A percentile compares a stretch with the other conserved stretches of the same genome.
Conservation (phyloP, 352 stramenopile genomes). For the Phytophthora pistaciae region DNA sequence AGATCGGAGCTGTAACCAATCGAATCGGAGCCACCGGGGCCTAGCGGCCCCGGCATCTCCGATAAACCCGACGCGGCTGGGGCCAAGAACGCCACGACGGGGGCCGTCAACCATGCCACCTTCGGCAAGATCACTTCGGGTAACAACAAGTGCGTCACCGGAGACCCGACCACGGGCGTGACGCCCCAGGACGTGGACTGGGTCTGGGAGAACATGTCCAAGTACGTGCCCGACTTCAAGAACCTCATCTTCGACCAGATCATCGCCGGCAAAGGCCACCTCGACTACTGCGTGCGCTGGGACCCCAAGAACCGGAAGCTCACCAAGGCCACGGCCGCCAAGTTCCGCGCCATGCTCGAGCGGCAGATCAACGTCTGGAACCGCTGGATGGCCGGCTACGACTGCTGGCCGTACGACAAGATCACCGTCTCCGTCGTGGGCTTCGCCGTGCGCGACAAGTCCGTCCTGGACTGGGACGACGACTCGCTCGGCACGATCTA, state of each 20-base stretch:
- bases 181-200: constrained; percentile 10
- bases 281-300: constrained; percentile 54
- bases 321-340: constrained; percentile 33
- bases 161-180: constrained; percentile 13
- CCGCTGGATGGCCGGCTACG: constrained; percentile 33
- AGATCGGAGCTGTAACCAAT: too few relatives aligned
- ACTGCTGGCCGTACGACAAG: constrained; percentile 40
- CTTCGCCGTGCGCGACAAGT: constrained; percentile 32
- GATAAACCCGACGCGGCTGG: background rate
- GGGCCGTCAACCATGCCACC: constrained; percentile 1
- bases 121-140: constrained; percentile 14
- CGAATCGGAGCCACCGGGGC: too few relatives aligned
- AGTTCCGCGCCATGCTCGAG: constrained; percentile 49
- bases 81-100: background rate
- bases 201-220: constrained; percentile 27
- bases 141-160: constrained; percentile 5
- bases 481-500: constrained; percentile 42
- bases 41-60: too few relatives aligned
- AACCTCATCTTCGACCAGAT: constrained; percentile 51
- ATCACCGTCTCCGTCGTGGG: constrained; percentile 43
- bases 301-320: constrained; percentile 40
- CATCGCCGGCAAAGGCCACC: constrained; percentile 22
- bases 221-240: constrained; percentile 17
- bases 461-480: constrained; percentile 42
- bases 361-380: constrained; percentile 35